These are phyloP conservation scores for Tirmania nivea DNA, from an alignment of 495 filamentous ascomycete species.

Conservation along the genomic window DNA sequence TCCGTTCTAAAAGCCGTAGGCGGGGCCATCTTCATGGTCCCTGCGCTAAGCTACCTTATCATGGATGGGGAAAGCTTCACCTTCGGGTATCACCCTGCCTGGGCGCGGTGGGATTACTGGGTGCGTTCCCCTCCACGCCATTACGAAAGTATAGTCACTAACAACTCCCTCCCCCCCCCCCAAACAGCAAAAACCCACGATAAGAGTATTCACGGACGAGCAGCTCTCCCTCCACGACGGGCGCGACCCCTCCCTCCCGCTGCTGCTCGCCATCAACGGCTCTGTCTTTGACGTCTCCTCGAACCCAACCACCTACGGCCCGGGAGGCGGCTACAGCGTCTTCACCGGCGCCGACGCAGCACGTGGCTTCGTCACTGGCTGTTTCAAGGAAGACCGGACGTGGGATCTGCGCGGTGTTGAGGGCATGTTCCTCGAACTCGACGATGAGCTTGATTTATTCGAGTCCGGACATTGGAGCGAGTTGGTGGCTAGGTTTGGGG, in stretches of 20 bases:
- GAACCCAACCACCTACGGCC: conserved; percentile 59
- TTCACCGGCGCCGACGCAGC: conserved; percentile 76
- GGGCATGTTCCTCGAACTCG: conserved; percentile 65
- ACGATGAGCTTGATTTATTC: conserved; percentile 29
- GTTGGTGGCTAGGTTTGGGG: conserved; percentile 31
- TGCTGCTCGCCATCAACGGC: conserved; percentile 85
- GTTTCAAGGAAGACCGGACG: conserved; percentile 69
- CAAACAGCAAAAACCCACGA: too few species aligned
- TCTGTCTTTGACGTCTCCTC: conserved; percentile 81
- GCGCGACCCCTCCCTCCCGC: conserved; percentile 45
- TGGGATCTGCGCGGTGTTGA: conserved; percentile 69
- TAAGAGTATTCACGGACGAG: conserved; percentile 39
- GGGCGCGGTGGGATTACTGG: too few species aligned
- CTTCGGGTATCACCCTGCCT: neutral
- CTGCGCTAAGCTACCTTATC: conserved; percentile 57
- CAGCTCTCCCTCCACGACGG: conserved; percentile 63
- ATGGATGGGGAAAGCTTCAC: conserved; percentile 37
- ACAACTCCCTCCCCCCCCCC: neutral
- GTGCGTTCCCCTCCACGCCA: neutral
- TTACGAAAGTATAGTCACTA: neutral
- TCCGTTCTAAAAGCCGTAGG: conserved; percentile 13
- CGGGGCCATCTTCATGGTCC: conserved; percentile 34
- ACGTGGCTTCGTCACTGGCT: conserved; percentile 88
- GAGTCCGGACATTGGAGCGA: conserved; percentile 31
- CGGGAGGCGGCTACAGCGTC: conserved; percentile 68